Evolutionary conservation across 163 green algal species (phyloP).

Genomic region (Volvox carteri): DNA sequence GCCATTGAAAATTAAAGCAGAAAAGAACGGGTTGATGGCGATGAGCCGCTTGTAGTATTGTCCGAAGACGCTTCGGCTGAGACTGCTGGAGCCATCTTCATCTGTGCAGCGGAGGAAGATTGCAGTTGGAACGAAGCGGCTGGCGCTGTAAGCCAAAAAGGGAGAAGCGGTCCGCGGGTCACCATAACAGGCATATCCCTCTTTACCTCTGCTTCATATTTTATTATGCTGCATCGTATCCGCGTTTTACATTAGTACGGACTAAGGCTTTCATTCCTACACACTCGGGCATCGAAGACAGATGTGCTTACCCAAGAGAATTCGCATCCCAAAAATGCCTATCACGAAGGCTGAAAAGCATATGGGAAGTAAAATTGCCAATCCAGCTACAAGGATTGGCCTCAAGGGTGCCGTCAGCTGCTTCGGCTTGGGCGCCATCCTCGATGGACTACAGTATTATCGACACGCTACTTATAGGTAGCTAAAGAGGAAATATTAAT

Average conservation of each 20-base stretch:
- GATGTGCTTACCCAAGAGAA: conserved; percentile 2
- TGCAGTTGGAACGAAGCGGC: neutral
- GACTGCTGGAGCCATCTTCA: neutral
- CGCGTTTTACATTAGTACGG: no score
- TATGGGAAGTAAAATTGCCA: neutral
- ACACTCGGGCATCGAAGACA: neutral
- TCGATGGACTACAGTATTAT: neutral
- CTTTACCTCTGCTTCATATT: no score
- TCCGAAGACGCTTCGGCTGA: conserved; percentile 29
- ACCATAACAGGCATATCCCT: neutral
- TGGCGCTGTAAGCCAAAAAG: no score
- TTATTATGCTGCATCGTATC: no score
- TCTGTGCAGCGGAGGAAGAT: neutral
- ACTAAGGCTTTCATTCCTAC: no score
- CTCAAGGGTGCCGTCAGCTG: neutral
- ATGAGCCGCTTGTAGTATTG: conserved; percentile 37
- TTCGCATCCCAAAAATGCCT: conserved; percentile 8
- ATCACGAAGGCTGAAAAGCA: neutral
- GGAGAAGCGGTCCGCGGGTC: neutral
- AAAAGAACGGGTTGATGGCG: conserved; percentile 54
- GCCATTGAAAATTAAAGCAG: conserved; percentile 47
- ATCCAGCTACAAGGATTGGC: neutral
- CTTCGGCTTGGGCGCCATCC: conserved; percentile 14
- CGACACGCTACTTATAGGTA: no score
- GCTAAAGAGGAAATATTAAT: no score